A percentile compares a stretch with the other conserved stretches of the same genome.
Evolutionary conservation across 2,329 filamentous ascomycete genomes (phyloP).

Genomic region (Diaporthe sp.): DNA sequence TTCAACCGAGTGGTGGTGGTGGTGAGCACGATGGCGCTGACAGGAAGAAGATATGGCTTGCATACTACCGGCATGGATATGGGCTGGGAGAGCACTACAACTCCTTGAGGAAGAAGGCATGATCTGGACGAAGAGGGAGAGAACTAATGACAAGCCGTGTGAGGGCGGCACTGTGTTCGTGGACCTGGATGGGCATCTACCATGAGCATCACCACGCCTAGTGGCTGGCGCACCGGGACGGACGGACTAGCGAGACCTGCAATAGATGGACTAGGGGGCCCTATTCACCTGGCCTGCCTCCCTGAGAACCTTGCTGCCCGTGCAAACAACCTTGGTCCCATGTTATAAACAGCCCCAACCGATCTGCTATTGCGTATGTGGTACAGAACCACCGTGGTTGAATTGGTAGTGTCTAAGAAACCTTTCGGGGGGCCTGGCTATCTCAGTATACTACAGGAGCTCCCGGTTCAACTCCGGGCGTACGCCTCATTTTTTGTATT

Average conservation of each 20-base stretch:
- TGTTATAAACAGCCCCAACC: neutral
- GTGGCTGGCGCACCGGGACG: neutral
- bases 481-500: neutral
- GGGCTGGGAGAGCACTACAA: slow-evolving; percentile 98
- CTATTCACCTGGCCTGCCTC: neutral
- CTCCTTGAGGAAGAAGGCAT: slow-evolving; percentile 72
- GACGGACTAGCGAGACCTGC: neutral
- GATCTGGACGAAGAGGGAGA: neutral
- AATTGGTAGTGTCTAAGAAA: slow-evolving; percentile 19
- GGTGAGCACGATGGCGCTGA: slow-evolving; percentile 56
- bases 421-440: slow-evolving; percentile 20
- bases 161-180: neutral
- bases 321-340: neutral
- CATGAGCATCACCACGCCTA: neutral
- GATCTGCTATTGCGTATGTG: neutral
- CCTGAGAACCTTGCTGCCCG: slow-evolving; percentile 5
- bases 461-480: slow-evolving; percentile 17
- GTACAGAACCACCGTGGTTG: slow-evolving; percentile 18
- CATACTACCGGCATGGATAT: slow-evolving; percentile 95
- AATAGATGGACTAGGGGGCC: neutral
- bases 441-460: slow-evolving; percentile 6
- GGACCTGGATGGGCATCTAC: neutral
- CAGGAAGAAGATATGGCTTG: slow-evolving; percentile 83
- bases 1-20: slow-evolving; percentile 62
- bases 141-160: neutral